phyloP scores from a whole-genome alignment of 768 basidiomycete species.

The Mycena sanguinolenta region DNA sequence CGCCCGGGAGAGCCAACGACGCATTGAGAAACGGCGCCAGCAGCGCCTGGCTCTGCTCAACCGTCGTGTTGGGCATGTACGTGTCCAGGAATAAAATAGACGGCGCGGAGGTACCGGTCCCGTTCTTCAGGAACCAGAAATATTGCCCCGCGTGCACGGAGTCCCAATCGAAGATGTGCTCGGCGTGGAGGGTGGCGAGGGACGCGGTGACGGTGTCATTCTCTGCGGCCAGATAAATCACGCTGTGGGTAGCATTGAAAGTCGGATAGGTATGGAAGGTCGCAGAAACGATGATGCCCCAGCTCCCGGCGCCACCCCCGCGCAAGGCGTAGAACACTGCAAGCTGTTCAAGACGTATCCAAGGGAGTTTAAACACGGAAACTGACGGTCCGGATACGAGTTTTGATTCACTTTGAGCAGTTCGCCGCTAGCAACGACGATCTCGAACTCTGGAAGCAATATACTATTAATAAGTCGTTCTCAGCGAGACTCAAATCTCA shows the following conservation, averaged over 20 bases:
- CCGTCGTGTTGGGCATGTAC: slow-evolving; percentile 37
- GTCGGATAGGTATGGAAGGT: slow-evolving; percentile 51
- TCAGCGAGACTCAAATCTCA: background rate
- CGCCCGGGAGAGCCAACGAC: slow-evolving; percentile 30
- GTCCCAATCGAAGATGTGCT: slow-evolving; percentile 52
- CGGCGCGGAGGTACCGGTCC: background rate
- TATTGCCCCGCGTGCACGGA: slow-evolving; percentile 45
- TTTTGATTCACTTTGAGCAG: background rate
- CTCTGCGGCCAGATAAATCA: slow-evolving; percentile 32
- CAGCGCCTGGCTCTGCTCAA: slow-evolving; percentile 28
- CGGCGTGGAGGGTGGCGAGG: slow-evolving; percentile 46
- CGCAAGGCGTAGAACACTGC: background rate
- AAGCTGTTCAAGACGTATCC: background rate
- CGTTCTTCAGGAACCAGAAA: slow-evolving; percentile 27
- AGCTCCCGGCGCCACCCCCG: background rate
- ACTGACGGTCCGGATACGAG: background rate
- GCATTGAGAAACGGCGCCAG: slow-evolving; percentile 41
- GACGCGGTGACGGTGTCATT: slow-evolving; percentile 37
- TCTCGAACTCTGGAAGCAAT: slow-evolving; percentile 2
- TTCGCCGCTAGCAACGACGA: slow-evolving; percentile 10
- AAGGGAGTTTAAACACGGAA: too few species aligned
- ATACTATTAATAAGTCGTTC: background rate
- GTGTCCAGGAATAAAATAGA: background rate
- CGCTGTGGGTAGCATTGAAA: slow-evolving; percentile 45
- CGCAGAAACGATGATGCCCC: slow-evolving; percentile 49